Base-by-base conservation (phyloP, 257 asterid species). In the Solanum medicagineum region DNA sequence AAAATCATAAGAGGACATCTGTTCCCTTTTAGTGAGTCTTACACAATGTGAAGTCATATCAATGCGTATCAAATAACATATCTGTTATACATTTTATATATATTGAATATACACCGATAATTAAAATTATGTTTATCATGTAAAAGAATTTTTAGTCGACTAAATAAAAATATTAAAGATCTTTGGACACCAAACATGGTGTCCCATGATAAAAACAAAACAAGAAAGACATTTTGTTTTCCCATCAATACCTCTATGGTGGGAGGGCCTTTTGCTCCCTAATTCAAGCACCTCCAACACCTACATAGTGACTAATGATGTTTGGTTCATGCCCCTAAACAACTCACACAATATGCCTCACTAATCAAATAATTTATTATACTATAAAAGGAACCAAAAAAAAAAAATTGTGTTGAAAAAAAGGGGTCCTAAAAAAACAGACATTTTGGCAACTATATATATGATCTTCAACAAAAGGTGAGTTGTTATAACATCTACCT, bases 371-470 rank as follows among this genome's bases (percentile, higher is more conserved):
- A 57, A 59, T 42, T 26, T 65, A 82, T 36, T 20, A 44, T 81
- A 74, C 26, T 56, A 10, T 36, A 29, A 29, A 29, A 3, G 40
- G 17, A 60, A 62, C 17, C 24, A 65, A 10, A 83, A 54, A 40
- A 65, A 65, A 24, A 12, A 47, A 63, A 83, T 45, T 65, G 65
- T 22, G 42, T 36, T 36, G 6, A 36, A 6, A 7, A 53, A 42
- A 83, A 47, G 47, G 3, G 65, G 85, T 68, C 15, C 36, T 70
- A 15, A 10, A 57, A 63, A 40, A 62, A 13, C 24, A 85, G 24
- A 85, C 88, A 55, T 86, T 53, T 88, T 69, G 65, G 88, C 24
- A 84, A 59, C 56, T 83, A 55, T 85, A 56, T 83, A 55, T 85
- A 56, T 77, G 74, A 51, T 55, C 83, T 26, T 68, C 51, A 83